These are phyloP conservation scores for Biscogniauxia sp. DNA, from an alignment of 2,329 filamentous ascomycete genomes.

Conservation along the genomic window DNA sequence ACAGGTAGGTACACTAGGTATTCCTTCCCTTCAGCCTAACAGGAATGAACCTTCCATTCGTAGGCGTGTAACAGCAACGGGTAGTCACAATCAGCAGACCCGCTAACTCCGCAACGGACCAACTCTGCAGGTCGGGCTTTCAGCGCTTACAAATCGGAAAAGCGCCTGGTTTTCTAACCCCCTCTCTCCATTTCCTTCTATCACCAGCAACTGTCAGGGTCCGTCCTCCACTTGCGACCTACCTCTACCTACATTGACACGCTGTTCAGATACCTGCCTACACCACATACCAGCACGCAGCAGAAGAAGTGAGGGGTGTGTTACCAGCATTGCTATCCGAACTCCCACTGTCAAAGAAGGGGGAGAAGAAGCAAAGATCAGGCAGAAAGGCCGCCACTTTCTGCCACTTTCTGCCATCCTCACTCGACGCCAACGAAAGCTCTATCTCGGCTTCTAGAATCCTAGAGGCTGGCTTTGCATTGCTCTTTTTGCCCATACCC, in stretches of 20 bases:
- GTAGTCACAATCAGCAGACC: not conserved
- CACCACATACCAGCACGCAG: not conserved
- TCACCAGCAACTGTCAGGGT: not conserved
- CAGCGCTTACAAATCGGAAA: slow-evolving; percentile 34
- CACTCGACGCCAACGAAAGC: slow-evolving; percentile 10
- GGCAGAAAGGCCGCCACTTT: slow-evolving; percentile 23
- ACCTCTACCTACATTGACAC: slow-evolving; percentile 13
- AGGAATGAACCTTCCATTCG: not conserved
- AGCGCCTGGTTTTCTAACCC: slow-evolving; percentile 26
- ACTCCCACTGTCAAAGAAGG: slow-evolving; percentile 8
- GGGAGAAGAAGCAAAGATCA: slow-evolving; percentile 9
- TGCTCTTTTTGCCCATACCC: slow-evolving; percentile 3
- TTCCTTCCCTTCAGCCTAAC: not conserved
- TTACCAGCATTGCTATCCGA: slow-evolving; percentile 16
- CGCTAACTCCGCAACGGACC: not conserved
- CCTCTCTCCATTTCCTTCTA: slow-evolving; percentile 32
- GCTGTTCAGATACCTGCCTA: slow-evolving; percentile 13
- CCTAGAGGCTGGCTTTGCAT: slow-evolving; percentile 17
- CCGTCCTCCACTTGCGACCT: slow-evolving; percentile 14
- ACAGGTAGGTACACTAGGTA: too few relatives aligned
- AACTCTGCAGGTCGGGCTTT: not conserved
- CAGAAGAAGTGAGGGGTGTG: slow-evolving; percentile 10
- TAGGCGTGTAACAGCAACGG: too few relatives aligned
- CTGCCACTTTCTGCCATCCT: slow-evolving; percentile 15
- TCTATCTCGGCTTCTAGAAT: slow-evolving; percentile 20